Percentiles rank a stretch among this genome's conserved stretches.
These are phyloP conservation scores for Hymenoscyphus infarciens DNA, from an alignment of 2,329 filamentous ascomycete genomes.

Conservation along the genomic window DNA sequence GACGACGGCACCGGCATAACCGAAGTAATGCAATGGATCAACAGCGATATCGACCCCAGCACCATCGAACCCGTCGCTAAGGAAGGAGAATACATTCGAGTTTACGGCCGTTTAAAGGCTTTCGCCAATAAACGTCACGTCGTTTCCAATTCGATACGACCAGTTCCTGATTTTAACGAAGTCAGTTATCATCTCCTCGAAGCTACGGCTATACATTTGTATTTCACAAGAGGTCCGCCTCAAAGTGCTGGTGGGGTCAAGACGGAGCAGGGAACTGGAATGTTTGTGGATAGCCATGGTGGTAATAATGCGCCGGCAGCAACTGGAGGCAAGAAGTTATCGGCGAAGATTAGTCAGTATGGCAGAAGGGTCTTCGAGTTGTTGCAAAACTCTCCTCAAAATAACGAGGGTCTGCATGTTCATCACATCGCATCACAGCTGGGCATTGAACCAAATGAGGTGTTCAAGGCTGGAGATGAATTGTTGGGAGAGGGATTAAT, in stretches of 20 bases:
- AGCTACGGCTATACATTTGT: constrained; percentile 82
- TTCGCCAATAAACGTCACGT: constrained; percentile 84
- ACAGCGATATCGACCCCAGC: constrained; percentile 42
- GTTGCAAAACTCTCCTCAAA: constrained; percentile 63
- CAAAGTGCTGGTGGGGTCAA: constrained; percentile 38
- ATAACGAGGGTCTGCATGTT: constrained; percentile 79
- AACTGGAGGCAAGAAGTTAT: constrained; percentile 30
- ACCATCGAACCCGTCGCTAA: constrained; percentile 51
- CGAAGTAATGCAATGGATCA: constrained; percentile 85
- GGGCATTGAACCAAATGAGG: constrained; percentile 64
- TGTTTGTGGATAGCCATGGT: constrained; percentile 38
- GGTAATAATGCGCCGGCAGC: constrained; percentile 34
- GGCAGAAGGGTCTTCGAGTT: constrained; percentile 70
- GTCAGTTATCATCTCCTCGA: constrained; percentile 90
- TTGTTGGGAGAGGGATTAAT: constrained; percentile 69
- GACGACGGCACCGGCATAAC: constrained; percentile 93
- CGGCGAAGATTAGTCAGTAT: constrained; percentile 45
- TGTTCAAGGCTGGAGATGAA: constrained; percentile 77
- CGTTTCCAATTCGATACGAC: constrained; percentile 74
- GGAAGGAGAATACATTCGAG: constrained; percentile 76
- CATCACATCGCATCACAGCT: constrained; percentile 68
- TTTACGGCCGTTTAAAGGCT: constrained; percentile 78
- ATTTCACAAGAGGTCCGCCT: constrained; percentile 68
- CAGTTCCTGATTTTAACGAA: constrained; percentile 84
- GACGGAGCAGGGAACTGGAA: constrained; percentile 33